Evolutionary conservation across 129 eudicot species (phyloP).

Genomic region (Lactuca sativa): DNA sequence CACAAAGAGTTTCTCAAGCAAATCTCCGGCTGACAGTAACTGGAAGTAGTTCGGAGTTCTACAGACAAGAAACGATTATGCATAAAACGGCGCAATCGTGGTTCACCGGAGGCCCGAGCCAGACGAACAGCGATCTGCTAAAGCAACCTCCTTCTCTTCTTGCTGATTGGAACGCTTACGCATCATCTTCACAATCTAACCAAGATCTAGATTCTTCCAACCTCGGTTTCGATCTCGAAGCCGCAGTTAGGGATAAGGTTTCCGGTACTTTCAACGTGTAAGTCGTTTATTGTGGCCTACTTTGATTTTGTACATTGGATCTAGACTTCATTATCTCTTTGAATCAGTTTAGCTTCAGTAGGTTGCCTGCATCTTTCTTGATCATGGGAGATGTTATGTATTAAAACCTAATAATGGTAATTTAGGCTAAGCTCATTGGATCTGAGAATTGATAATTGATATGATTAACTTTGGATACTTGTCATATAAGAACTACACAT

Average conservation of each 20-base stretch:
- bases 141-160: conserved; percentile 56
- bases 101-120: conserved; percentile 82
- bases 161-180: conserved; percentile 91
- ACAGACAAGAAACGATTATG: conserved; percentile 34
- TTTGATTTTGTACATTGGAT: conserved; percentile 17
- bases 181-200: conserved; percentile 42
- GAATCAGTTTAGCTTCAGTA: conserved; percentile 1
- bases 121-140: conserved; percentile 41
- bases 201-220: conserved; percentile 44
- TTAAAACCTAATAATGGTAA: conserved; percentile 9
- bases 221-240: conserved; percentile 77
- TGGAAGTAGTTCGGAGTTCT: background rate
- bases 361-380: background rate
- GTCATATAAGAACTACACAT: background rate
- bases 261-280: conserved; percentile 78
- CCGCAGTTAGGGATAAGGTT: conserved; percentile 79
- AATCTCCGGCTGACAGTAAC: conserved; percentile 1
- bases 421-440: conserved; percentile 17
- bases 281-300: conserved; percentile 7
- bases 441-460: conserved; percentile 10
- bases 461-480: background rate
- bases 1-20: conserved; percentile 15
- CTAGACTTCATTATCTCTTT: conserved; percentile 3
- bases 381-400: background rate
- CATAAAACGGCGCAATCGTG: conserved; percentile 77